Evolutionary conservation across 2,329 filamentous ascomycete species (phyloP).

Genomic region (Aspergillus unguis): DNA sequence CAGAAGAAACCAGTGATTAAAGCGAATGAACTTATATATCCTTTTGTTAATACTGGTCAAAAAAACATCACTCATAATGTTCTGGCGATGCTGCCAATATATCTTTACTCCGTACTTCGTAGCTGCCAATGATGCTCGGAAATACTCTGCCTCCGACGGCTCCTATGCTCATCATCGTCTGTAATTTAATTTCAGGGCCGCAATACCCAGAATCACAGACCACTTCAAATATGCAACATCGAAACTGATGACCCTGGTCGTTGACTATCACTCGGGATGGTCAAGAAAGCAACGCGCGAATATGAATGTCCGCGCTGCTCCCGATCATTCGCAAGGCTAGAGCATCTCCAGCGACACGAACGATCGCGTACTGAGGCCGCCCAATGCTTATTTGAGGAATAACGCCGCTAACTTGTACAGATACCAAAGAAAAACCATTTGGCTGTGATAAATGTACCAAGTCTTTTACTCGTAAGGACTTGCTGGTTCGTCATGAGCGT

Average conservation of each 20-base stretch:
- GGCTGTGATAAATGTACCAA: constrained; percentile 30
- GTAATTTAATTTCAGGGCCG: too few species aligned
- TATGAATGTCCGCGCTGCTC: constrained; percentile 33
- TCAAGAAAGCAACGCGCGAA: constrained; percentile 17
- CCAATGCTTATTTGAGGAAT: constrained; percentile 1
- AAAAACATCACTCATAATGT: too few species aligned
- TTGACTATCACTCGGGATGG: constrained; percentile 14
- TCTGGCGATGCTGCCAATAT: too few species aligned
- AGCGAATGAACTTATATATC: too few species aligned
- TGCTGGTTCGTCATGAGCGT: constrained; percentile 32
- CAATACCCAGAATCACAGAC: too few species aligned
- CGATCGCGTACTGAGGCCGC: constrained; percentile 28
- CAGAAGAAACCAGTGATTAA: too few species aligned
- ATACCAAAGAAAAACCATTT: constrained; percentile 37
- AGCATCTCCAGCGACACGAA: constrained; percentile 37
- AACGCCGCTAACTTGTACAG: constrained; percentile 13
- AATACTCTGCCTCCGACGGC: too few species aligned
- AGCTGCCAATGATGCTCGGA: too few species aligned
- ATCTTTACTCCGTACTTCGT: too few species aligned
- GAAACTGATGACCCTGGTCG: background rate
- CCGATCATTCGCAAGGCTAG: constrained; percentile 31
- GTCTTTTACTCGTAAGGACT: constrained; percentile 35
- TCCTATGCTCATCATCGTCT: too few species aligned
- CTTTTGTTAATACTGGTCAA: too few species aligned
- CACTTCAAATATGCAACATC: too few species aligned